Conservation (phyloP, 768 basidiomycete genomes). For the Termitomyces sp. region DNA sequence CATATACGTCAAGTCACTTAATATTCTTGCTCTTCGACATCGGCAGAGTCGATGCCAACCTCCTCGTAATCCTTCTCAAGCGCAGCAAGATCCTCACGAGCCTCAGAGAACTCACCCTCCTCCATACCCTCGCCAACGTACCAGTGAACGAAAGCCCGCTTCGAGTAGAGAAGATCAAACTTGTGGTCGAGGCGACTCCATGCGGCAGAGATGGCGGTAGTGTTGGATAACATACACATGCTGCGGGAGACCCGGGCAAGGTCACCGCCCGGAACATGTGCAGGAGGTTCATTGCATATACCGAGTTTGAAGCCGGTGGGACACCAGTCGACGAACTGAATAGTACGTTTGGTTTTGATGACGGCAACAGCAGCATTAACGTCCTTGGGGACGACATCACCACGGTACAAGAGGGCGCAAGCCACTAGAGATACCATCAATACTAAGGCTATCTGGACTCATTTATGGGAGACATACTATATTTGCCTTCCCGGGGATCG, state of each 20-base stretch:
- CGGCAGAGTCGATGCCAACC: conserved; percentile 55
- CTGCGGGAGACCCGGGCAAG: conserved; percentile 91
- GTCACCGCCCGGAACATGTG: conserved; percentile 90
- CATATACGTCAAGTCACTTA: conserved; percentile 25
- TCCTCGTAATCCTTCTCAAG: conserved; percentile 97
- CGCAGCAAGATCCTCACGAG: conserved; percentile 99
- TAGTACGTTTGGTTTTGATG: conserved; percentile 97
- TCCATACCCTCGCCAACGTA: conserved; percentile 99
- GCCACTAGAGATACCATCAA: conserved; percentile 59
- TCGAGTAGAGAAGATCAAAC: conserved; percentile 97
- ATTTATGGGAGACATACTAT: conserved; percentile 57
- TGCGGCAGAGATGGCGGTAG: conserved; percentile 89
- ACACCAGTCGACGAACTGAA: conserved; percentile 98
- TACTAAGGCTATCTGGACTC: background rate
- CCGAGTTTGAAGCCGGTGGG: conserved; percentile 98
- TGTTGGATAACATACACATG: conserved; percentile 96
- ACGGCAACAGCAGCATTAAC: conserved; percentile 88
- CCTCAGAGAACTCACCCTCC: conserved; percentile 98
- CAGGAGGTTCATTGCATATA: conserved; percentile 96
- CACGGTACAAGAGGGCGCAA: conserved; percentile 89
- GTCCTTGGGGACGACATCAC: conserved; percentile 97
- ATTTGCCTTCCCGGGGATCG: conserved; percentile 97
- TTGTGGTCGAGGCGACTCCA: conserved; percentile 96
- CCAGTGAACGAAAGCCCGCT: conserved; percentile 93
- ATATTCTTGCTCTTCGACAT: conserved; percentile 53